These are phyloP conservation scores for Jacaranda mimosifolia DNA, from an alignment of 257 asterid species.

Conservation along the genomic window DNA sequence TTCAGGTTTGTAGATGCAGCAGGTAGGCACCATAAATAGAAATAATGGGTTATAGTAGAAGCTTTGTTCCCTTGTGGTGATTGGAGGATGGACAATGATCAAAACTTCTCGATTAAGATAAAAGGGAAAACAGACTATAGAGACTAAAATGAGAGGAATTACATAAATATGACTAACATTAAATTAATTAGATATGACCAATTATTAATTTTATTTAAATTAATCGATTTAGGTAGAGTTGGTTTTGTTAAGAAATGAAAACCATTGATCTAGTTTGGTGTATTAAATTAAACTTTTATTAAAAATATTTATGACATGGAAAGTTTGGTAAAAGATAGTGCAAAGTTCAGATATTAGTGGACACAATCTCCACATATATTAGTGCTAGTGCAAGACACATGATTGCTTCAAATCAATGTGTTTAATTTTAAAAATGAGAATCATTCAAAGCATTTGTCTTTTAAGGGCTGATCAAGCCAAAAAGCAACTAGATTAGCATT, in stretches of 20 bases:
- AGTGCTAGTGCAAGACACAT: slow-evolving; percentile 7
- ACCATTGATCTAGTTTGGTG: not conserved
- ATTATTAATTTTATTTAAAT: too few relatives aligned
- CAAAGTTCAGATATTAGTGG: not conserved
- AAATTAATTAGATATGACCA: too few relatives aligned
- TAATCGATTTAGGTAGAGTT: too few relatives aligned
- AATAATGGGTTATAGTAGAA: too few relatives aligned
- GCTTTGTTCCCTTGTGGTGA: too few relatives aligned
- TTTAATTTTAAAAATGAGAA: not conserved
- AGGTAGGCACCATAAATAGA: too few relatives aligned
- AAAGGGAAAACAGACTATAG: too few relatives aligned
- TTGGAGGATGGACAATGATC: too few relatives aligned
- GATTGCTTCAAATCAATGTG: slow-evolving; percentile 21
- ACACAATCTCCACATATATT: not conserved
- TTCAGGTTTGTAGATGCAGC: too few relatives aligned
- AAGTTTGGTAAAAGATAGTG: slow-evolving; percentile 11
- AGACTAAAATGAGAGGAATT: too few relatives aligned
- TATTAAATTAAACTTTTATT: not conserved
- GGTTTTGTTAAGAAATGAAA: not conserved
- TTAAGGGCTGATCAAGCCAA: slow-evolving; percentile 10
- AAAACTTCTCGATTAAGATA: too few relatives aligned
- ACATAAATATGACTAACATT: too few relatives aligned
- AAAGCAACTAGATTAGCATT: slow-evolving; percentile 40
- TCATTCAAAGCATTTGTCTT: slow-evolving; percentile 31
- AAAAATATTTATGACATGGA: slow-evolving; percentile 1